phyloP scores from a whole-genome alignment of 176 grass and related monocot genomes.

The Rhipidocladum racemiflorum region DNA sequence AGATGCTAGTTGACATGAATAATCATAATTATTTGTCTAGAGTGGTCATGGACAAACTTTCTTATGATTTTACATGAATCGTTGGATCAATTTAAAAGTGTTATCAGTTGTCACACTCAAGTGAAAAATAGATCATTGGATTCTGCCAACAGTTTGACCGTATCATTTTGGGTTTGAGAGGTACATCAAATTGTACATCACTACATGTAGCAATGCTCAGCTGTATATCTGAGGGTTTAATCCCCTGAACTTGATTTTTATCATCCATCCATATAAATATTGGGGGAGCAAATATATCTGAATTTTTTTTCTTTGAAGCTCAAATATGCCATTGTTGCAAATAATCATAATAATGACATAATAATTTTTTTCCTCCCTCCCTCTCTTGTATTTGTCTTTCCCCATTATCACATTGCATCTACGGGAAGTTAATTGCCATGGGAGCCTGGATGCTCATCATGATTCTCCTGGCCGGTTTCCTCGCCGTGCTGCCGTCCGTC shows the following conservation, averaged over 20 bases:
- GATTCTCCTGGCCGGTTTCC: not conserved
- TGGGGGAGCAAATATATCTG: not conserved
- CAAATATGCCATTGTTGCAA: too few species aligned
- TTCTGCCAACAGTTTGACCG: not conserved
- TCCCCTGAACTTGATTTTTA: not conserved
- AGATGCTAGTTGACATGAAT: too few species aligned
- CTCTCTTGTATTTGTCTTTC: not conserved
- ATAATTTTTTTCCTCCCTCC: too few species aligned
- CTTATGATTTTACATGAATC: too few species aligned
- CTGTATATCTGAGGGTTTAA: not conserved
- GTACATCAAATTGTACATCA: not conserved
- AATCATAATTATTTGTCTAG: too few species aligned
- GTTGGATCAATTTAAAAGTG: too few species aligned
- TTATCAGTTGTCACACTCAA: not conserved
- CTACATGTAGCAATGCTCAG: not conserved
- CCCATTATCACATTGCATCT: not conserved
- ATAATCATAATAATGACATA: too few species aligned
- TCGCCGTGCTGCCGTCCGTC: not conserved
- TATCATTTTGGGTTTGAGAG: not conserved
- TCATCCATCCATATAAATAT: not conserved
- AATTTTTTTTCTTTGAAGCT: not conserved
- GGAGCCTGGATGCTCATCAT: not conserved
- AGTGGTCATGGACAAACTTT: too few species aligned
- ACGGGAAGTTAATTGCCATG: not conserved
- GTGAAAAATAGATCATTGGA: not conserved